Base-by-base conservation (phyloP, 179 eudicot species). In the Carnegiea gigantea region DNA sequence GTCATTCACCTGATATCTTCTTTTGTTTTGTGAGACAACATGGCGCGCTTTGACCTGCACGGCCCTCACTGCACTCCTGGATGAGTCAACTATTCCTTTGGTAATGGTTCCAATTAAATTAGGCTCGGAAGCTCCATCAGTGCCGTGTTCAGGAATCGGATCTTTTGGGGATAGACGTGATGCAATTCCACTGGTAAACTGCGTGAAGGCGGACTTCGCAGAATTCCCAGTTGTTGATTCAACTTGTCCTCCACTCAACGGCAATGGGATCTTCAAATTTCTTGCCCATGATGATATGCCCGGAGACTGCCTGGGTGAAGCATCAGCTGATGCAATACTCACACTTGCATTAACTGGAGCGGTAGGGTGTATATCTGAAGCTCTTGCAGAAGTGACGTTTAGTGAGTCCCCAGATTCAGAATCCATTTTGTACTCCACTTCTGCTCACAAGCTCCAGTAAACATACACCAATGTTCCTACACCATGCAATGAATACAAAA, bases 21-120 rank as follows among this genome's bases (percentile, higher is more conserved):
- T 87, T 84, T 95, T 95, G 81, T 95, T 94, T 85, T 94, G 99
- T 51, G 99, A 95, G 75, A 95, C 99, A 87, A 81, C 99, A 91
- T 93, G 99, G n/a, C 99, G 95, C 83, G 99, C 99, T 89, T 95
- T 95, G 76, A 93, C 98, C 79, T 89, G 90, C 82, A 95, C 99
- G 65, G 97, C 99, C 90, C 93, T 93, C 73, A 90, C 99, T 24
- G 97, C 99, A 82, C 86, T 95, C 89, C 88, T 95, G 73, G 99
- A 95, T 44, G 99, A 82, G 82, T 95, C 99, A 82, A 95, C 97
- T 73, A 92, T 82, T 38, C 99, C 98, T 90, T 89, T 95, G 8
- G 95, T 92, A 76, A 95, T 76, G 68, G 90, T 89, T 75, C 92
- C 98, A 83, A 95, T 43, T 57, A 95, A 79, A 83, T 92, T 91